Evolutionary conservation across 345 rosid species (phyloP).

Genomic region (Sonneratia alba): DNA sequence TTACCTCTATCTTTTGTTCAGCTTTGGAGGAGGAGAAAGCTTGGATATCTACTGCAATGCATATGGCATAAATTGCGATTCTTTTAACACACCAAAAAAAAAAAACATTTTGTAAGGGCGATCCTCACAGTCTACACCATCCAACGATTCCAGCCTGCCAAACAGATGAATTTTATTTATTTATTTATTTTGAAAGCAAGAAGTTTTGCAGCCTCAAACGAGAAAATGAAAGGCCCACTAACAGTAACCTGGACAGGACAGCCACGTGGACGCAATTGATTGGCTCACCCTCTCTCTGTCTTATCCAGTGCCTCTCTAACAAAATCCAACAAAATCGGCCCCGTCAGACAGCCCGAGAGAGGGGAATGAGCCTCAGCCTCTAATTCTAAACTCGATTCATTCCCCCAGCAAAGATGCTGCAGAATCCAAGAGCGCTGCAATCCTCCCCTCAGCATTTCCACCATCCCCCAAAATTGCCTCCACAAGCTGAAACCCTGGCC

Average conservation of each 20-base stretch:
- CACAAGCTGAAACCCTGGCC: slow-evolving; percentile 18
- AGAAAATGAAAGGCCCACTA: background rate
- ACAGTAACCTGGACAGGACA: too few species aligned
- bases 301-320: background rate
- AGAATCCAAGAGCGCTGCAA: slow-evolving; percentile 21
- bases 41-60: too few species aligned
- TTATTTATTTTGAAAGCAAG: too few species aligned
- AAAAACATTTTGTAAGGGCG: too few species aligned
- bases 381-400: background rate
- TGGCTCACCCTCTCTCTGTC: slow-evolving; percentile 1
- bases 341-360: background rate
- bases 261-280: slow-evolving; percentile 6
- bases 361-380: background rate
- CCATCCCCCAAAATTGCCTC: slow-evolving; percentile 14
- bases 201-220: too few species aligned
- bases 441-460: slow-evolving; percentile 24
- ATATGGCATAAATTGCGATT: too few species aligned
- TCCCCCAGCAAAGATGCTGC: slow-evolving; percentile 26
- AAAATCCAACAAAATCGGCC: background rate
- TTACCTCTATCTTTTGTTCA: too few species aligned
- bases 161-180: too few species aligned
- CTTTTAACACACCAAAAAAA: too few species aligned
- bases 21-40: too few species aligned
- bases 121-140: too few species aligned
- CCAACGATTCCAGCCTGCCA: too few species aligned